Evolutionary conservation across 345 rosid species (phyloP).

Genomic region (Trapa incisa): DNA sequence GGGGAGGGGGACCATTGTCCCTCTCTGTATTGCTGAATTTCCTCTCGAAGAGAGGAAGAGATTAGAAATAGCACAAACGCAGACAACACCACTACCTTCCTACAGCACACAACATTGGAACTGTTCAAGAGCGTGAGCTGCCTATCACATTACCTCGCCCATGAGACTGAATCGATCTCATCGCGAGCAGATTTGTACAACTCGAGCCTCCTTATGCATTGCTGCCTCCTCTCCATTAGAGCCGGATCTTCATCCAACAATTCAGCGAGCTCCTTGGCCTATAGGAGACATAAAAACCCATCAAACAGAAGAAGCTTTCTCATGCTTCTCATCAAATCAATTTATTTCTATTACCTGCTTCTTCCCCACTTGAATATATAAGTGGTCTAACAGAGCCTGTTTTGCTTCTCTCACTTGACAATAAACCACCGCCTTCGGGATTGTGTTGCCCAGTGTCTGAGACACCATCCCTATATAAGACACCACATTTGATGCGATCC

Average conservation of each 20-base stretch:
- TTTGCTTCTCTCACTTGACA: constrained; percentile 62
- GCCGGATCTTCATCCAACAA: constrained; percentile 43
- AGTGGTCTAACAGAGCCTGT: constrained; percentile 34
- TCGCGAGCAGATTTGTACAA: constrained; percentile 38
- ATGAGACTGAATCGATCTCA: constrained; percentile 32
- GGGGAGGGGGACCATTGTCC: not conserved
- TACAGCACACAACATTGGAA: not conserved
- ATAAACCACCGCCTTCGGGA: constrained; percentile 57
- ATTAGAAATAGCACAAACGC: not conserved
- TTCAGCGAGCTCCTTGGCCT: constrained; percentile 32
- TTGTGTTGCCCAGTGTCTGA: constrained; percentile 33
- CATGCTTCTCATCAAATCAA: not conserved
- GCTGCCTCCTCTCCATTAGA: constrained; percentile 39
- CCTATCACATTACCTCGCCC: not conserved
- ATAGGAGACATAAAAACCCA: not conserved
- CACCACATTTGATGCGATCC: constrained; percentile 46
- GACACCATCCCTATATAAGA: constrained; percentile 50
- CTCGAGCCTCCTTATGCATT: constrained; percentile 36
- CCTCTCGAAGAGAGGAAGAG: not conserved
- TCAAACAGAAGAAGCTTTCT: not conserved
- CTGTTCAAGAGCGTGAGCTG: not conserved
- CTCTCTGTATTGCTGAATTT: not conserved
- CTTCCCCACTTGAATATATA: constrained; percentile 38
- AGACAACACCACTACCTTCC: not conserved
- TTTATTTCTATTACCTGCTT: constrained; percentile 27